Base-by-base conservation (phyloP, 441 rosid genomes). In the Pelargonium cotyledonis region DNA sequence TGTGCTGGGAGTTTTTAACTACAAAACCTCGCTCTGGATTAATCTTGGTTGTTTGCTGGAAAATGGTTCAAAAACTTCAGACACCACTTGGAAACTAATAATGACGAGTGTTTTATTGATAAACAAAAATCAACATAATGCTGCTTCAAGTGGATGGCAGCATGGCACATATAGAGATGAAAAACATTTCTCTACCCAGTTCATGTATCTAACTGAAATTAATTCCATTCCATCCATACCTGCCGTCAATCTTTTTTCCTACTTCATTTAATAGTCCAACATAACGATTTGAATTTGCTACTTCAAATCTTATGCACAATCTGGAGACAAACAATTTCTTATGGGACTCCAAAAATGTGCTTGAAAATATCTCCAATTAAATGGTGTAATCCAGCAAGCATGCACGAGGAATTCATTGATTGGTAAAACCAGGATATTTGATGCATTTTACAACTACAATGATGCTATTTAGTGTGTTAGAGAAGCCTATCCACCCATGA, bases 1-100 rank as follows among this genome's bases (percentile, higher is more conserved):
- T 80, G 66, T 70, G 49, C 63, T 73, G 67, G 74, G 74, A 51
- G 64, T 40, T 73, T 46, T 46, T 66, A 14, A 35, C n/a, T 5
- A 23, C 57, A 78, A 65, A 82, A 77, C 77, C 68, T 70, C 62
- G 47, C 66, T 10, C n/a, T 64, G 23, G 21, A 18, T 77, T 29
- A 67, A 71, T 84, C 65, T 83, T 1, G 88, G 86, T 81, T 84
- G 85, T 83, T 78, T 77, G 75, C 84, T 80, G 84, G 89, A 78
- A 84, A 88, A 77, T 82, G 81, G 80, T 80, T 85, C 79, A 71
- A 72, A 66, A 16, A 44, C 82, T 77, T 23, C 21, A 41, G 65
- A 70, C 82, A 73, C 79, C 86, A 76, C 70, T 81, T 73, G 84
- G 85, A 85, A 87, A 84, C 86, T 6, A 65, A 41, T 8, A 26